phyloP scores from a whole-genome alignment of 495 filamentous ascomycete genomes.

The Aspergillus funiculosus region DNA sequence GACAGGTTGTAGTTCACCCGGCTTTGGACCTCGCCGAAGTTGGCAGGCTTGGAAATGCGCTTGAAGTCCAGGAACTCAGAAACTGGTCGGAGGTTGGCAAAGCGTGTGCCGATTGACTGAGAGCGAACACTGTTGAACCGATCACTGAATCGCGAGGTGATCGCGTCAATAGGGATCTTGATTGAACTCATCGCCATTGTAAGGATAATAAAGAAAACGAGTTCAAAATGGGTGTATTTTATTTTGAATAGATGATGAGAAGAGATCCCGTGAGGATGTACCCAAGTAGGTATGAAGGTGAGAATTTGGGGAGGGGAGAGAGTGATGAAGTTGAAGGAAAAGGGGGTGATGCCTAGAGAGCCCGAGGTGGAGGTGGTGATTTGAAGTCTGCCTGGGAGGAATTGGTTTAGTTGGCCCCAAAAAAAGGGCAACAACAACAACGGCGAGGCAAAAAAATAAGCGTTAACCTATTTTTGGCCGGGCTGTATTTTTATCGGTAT shows the following conservation, averaged over 20 bases:
- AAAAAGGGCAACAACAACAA: slow-evolving; percentile 2
- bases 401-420: slow-evolving; percentile 21
- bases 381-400: slow-evolving; percentile 10
- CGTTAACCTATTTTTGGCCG: slow-evolving; percentile 9
- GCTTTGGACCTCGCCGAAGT: slow-evolving; percentile 87
- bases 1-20: slow-evolving; percentile 95
- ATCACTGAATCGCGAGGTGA: slow-evolving; percentile 79
- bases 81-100: slow-evolving; percentile 86
- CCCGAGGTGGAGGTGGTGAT: slow-evolving; percentile 1
- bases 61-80: slow-evolving; percentile 95
- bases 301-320: neutral
- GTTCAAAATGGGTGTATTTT: neutral
- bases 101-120: slow-evolving; percentile 70
- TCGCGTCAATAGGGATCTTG: slow-evolving; percentile 80
- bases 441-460: slow-evolving; percentile 6
- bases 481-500: slow-evolving; percentile 5
- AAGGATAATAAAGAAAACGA: slow-evolving; percentile 6
- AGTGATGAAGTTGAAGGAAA: slow-evolving; percentile 7
- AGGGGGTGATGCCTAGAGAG: slow-evolving; percentile 12
- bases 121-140: slow-evolving; percentile 74
- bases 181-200: slow-evolving; percentile 67
- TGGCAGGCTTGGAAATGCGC: slow-evolving; percentile 85
- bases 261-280: neutral
- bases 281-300: too few species aligned
- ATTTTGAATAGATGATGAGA: neutral